These are phyloP conservation scores for Aspergillus saccharolyticus DNA, from an alignment of 495 filamentous ascomycete species.

Conservation along the genomic window DNA sequence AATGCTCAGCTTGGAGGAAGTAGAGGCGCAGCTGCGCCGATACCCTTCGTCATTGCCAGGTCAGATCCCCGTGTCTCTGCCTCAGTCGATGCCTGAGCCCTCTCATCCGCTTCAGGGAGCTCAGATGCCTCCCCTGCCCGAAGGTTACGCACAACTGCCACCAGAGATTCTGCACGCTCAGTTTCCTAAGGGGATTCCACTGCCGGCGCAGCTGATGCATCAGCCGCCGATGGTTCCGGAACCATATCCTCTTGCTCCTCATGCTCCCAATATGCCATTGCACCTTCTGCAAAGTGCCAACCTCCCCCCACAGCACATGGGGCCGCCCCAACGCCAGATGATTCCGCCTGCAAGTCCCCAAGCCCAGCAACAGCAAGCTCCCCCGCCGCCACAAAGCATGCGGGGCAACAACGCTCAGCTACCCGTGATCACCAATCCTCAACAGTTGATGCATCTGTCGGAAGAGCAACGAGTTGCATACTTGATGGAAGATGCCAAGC, in stretches of 20 bases:
- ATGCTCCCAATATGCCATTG: conserved; percentile 35
- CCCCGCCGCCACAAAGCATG: conserved; percentile 21
- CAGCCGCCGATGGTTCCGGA: conserved; percentile 44
- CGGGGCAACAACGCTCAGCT: conserved; percentile 28
- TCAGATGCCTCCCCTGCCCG: conserved; percentile 38
- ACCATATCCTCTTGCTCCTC: conserved; percentile 39
- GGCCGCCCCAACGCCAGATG: conserved; percentile 28
- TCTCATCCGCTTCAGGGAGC: conserved; percentile 34
- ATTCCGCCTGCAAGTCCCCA: conserved; percentile 33
- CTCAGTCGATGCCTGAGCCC: conserved; percentile 27
- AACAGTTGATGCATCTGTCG: conserved; percentile 72
- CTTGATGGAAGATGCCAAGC: conserved; percentile 84
- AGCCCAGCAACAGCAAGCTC: conserved; percentile 29
- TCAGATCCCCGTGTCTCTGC: conserved; percentile 30
- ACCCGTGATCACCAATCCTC: conserved; percentile 59
- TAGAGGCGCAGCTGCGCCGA: conserved; percentile 85
- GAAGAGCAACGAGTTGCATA: conserved; percentile 74
- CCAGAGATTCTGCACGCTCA: conserved; percentile 52
- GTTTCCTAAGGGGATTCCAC: conserved; percentile 36
- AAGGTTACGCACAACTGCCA: conserved; percentile 34
- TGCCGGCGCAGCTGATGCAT: conserved; percentile 42
- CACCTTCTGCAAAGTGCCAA: conserved; percentile 39
- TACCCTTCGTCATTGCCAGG: conserved; percentile 41
- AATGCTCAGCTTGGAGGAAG: conserved; percentile 95
- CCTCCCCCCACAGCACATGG: conserved; percentile 32